These are phyloP conservation scores for Tricholoma hemisulphureum DNA, from an alignment of 768 basidiomycete genomes.

Conservation along the genomic window DNA sequence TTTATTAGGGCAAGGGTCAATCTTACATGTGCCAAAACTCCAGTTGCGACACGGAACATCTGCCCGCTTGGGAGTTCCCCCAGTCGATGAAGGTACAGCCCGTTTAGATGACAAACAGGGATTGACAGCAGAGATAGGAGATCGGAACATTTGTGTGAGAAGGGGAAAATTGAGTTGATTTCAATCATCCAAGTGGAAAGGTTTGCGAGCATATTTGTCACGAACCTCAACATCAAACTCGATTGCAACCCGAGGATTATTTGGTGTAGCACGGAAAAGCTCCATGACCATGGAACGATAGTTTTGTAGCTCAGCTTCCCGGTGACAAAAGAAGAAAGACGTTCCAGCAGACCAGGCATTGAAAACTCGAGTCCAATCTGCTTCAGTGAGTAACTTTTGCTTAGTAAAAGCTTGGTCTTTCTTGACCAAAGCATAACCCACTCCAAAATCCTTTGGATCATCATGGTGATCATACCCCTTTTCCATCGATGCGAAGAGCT, in stretches of 20 bases:
- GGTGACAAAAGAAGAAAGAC: slow-evolving; percentile 12
- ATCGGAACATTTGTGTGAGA: neutral
- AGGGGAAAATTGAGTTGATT: slow-evolving; percentile 1
- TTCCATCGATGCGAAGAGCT: slow-evolving; percentile 13
- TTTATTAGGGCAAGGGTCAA: neutral
- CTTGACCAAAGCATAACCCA: too few species aligned
- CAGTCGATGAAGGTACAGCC: neutral
- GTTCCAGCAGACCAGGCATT: slow-evolving; percentile 6
- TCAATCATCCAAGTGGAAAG: slow-evolving; percentile 14
- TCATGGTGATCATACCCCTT: slow-evolving; percentile 17
- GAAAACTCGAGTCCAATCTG: slow-evolving; percentile 17
- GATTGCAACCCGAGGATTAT: slow-evolving; percentile 1
- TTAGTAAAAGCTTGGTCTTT: neutral
- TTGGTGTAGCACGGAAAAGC: slow-evolving; percentile 9
- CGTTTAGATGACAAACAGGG: neutral
- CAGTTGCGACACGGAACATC: neutral
- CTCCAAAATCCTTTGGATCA: too few species aligned
- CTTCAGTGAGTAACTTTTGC: neutral
- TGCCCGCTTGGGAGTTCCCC: neutral
- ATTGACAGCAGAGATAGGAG: neutral
- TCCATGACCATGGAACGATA: slow-evolving; percentile 10
- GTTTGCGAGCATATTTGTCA: slow-evolving; percentile 6
- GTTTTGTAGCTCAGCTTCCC: slow-evolving; percentile 1
- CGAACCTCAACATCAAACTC: slow-evolving; percentile 10
- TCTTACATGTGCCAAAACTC: neutral